phyloP scores from a whole-genome alignment of 2,329 filamentous ascomycete species.

The Penicillium aurantiogriseum region DNA sequence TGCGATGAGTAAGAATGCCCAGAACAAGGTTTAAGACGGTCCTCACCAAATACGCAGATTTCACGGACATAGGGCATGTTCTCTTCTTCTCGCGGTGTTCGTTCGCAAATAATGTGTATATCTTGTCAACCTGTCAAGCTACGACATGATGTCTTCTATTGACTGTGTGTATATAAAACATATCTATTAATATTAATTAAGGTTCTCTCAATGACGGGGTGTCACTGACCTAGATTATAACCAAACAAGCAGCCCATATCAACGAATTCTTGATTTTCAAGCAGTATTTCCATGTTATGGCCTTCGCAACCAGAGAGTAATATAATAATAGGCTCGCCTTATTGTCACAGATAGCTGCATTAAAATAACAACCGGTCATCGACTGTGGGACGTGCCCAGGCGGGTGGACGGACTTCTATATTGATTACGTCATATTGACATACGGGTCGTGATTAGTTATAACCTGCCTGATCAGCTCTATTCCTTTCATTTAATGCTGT shows the following conservation, averaged over 20 bases:
- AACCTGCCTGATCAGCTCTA: neutral
- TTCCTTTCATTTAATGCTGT: neutral
- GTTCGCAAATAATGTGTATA: neutral
- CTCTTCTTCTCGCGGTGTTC: neutral
- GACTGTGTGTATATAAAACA: neutral
- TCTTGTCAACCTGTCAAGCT: neutral
- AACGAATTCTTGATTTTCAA: neutral
- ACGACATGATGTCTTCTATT: neutral
- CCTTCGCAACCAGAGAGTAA: too few species aligned
- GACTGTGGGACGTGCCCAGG: neutral
- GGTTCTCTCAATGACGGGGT: neutral
- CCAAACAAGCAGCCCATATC: neutral
- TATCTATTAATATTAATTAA: neutral
- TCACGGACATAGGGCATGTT: neutral
- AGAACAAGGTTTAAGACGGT: neutral
- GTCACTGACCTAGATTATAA: neutral
- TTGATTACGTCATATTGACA: neutral
- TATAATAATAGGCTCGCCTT: neutral
- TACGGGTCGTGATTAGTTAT: neutral
- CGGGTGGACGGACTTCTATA: neutral
- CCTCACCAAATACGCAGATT: neutral
- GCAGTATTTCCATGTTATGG: neutral
- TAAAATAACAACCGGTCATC: neutral
- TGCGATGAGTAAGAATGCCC: neutral
- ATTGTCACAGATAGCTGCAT: neutral